Evolutionary conservation across 805 yeast species (phyloP), one percentile per base, ranked within the genome.

Genomic region (Starmerella geochares): DNA sequence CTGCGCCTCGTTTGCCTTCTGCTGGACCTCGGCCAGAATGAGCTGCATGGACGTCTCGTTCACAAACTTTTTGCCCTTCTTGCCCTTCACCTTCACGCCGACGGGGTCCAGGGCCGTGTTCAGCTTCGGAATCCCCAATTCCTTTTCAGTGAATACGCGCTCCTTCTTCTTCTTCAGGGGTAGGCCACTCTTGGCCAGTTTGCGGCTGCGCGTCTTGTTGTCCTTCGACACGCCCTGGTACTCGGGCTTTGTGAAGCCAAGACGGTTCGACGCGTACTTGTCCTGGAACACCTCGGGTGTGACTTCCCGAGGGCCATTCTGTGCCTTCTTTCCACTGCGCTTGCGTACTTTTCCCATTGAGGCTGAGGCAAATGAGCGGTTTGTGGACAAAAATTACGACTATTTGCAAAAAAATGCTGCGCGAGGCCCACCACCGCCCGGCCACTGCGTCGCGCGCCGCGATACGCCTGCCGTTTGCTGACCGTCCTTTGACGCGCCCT

Each of bases 31-130:
- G 56, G 80, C 81, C 47, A 88, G 78, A 52, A 90, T 72, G 65
- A 94, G 74, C 55, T 76, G 77, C 68, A 86, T 65, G 61, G 86
- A 86, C 58, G 78, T 74, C 60, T 84, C 94, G 37, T 70, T 81
- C 17, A 62, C 66, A 49, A 69, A 68, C 52, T 70, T 71, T 60
- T 90, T 90, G 47, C 71, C 71, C 58, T 88, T 88, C 68, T 90
- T 90, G 42, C 96, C 96, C 58, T 73, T 76, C 60, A 79, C 80
- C 53, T 77, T 79, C 45, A 82, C 81, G 33, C 97, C 97, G 11
- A 68, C 71, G 0, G 97, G 96, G 42, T 79, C 76, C 29, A 88
- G 74, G 3, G 96, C 86, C 56, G 77, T 81, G 65, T 90, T 90
- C 61, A 90, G 72, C 23, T 74, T 72, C 25, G 96, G 96, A 31